These are phyloP conservation scores for Pleurozium schreberi DNA, from an alignment of 225 moss, liverwort and hornwort species.

Conservation along the genomic window DNA sequence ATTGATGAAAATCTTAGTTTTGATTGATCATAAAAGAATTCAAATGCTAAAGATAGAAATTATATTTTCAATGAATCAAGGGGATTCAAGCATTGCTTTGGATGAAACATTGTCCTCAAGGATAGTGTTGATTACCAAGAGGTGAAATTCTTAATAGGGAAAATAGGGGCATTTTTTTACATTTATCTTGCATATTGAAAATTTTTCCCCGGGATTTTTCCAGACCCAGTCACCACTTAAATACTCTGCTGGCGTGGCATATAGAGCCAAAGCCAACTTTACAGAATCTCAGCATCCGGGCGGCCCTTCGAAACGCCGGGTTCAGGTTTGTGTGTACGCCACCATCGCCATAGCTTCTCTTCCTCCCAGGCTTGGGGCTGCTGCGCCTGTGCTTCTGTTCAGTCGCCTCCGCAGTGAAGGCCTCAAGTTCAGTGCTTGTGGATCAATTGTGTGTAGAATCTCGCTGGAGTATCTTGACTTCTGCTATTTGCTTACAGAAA, in stretches of 20 bases:
- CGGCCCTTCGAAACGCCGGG: neutral
- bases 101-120: neutral
- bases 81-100: neutral
- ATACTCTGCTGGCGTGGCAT: neutral
- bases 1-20: neutral
- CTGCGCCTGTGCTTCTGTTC: neutral
- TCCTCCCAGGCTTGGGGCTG: neutral
- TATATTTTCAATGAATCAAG: neutral
- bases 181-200: neutral
- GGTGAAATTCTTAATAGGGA: neutral
- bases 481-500: neutral
- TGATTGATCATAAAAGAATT: neutral
- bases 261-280: neutral
- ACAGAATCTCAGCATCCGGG: neutral
- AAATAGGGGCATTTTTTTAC: neutral
- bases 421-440: neutral
- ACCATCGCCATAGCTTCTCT: neutral
- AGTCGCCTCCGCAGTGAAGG: neutral
- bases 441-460: neutral
- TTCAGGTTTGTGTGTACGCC: constrained; percentile 14
- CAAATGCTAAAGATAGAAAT: neutral
- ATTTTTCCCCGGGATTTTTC: no score
- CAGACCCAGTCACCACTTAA: neutral
- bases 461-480: neutral
- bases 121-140: neutral